phyloP scores from a whole-genome alignment of 169 alveolate species.

The Perkinsus olseni region DNA sequence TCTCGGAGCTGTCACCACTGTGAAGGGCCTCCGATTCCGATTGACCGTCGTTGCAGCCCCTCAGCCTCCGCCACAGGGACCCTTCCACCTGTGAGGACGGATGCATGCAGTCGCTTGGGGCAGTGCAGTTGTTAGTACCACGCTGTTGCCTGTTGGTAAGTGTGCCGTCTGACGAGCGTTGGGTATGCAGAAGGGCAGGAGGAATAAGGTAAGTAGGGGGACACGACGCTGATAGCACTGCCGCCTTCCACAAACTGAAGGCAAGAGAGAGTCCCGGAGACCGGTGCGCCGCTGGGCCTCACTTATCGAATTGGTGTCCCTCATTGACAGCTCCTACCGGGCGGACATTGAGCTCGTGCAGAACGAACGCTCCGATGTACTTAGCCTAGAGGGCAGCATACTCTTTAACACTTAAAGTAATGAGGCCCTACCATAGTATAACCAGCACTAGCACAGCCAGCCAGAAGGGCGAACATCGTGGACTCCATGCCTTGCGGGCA shows the following conservation, averaged over 20 bases:
- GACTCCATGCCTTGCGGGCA: slow-evolving; percentile 17
- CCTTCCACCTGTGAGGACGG: not conserved
- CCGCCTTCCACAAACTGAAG: slow-evolving; percentile 9
- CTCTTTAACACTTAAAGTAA: not conserved
- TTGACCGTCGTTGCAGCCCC: not conserved
- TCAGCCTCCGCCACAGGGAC: not conserved
- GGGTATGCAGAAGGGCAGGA: slow-evolving; percentile 3
- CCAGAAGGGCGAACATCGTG: slow-evolving; percentile 14
- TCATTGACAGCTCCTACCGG: not conserved
- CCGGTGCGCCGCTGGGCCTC: not conserved
- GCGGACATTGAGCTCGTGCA: not conserved
- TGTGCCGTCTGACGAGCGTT: not conserved
- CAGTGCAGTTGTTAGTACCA: not conserved
- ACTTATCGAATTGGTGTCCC: not conserved
- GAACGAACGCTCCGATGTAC: not conserved
- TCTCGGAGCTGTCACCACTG: not conserved
- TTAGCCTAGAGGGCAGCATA: not conserved
- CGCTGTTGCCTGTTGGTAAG: not conserved
- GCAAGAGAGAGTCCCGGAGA: not conserved
- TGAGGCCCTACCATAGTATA: not conserved
- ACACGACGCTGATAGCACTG: not conserved
- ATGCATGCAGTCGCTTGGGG: not conserved
- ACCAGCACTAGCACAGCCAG: slow-evolving; percentile 13
- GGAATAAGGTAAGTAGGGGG: not conserved
- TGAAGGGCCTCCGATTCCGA: not conserved